Evolutionary conservation across 345 rosid genomes (phyloP), one percentile per base, ranked within the genome.

Genomic region (Citrus unshiu): DNA sequence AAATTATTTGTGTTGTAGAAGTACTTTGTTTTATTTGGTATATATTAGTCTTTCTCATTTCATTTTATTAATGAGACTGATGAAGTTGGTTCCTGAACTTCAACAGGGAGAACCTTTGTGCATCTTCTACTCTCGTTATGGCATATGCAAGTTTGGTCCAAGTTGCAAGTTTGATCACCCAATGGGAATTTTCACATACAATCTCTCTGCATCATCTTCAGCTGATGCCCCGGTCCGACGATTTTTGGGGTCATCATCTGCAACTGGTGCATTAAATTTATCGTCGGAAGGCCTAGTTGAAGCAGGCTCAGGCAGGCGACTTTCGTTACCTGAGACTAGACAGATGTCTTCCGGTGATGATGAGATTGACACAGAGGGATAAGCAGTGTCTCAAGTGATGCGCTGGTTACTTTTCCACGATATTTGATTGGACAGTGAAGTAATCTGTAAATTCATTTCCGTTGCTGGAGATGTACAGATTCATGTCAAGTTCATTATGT

Each of bases 91-190:
- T 63, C 54, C 68, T 57, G 22, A 60, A 27, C 82, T 79, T 73
- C 40, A 64, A 83, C 90, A 94, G 98, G 99, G 97, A 78, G 99
- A 94, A 80, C 95, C 98, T 12, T 56, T 92, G 79, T 96, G 99
- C 86, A 90, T 89, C 85, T 96, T 96, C 86, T 96, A 94, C 81
- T 90, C 93, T 67, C 98, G 97, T 34, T 94, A 96, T 75, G 98
- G 99, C 67, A 93, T 93, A 75, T 96, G 99, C 95, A 96, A 96
- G 84, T 96, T 96, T 83, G 99, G 98, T 69, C 98, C 98, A 63
- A 96, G 98, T 82, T 96, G 99, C 91, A 96, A 94, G 89, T 96
- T 94, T 83, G 89, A 96, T 86, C 99, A 96, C 79, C 99, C 99
- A 32, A 94, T 94, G 99, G 89, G 90, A 80, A 83, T 90, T 73